phyloP scores from a whole-genome alignment of 805 yeast species.

The Starmerella bacillaris region DNA sequence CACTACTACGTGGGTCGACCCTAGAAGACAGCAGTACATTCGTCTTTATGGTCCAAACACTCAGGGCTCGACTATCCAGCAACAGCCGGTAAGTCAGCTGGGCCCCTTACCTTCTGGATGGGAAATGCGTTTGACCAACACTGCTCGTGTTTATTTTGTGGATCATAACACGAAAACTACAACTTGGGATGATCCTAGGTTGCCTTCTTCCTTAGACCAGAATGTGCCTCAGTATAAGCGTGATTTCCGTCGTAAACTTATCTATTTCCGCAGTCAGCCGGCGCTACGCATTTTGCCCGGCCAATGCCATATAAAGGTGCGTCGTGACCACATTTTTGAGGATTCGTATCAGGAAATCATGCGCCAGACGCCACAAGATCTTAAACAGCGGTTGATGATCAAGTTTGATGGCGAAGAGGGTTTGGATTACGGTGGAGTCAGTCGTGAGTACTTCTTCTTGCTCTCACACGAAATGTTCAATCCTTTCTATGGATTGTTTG shows the following conservation, averaged over 20 bases:
- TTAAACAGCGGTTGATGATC: slow-evolving; percentile 94
- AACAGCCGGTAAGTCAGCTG: slow-evolving; percentile 91
- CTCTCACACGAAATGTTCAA: slow-evolving; percentile 97
- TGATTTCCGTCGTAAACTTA: slow-evolving; percentile 93
- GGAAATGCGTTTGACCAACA: slow-evolving; percentile 99
- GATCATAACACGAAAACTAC: slow-evolving; percentile 98
- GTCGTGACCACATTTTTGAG: slow-evolving; percentile 91
- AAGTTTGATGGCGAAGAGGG: slow-evolving; percentile 99
- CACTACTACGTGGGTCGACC: slow-evolving; percentile 99
- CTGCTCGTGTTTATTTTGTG: slow-evolving; percentile 95
- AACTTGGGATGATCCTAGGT: slow-evolving; percentile 98
- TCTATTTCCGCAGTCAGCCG: slow-evolving; percentile 95
- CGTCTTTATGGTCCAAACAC: slow-evolving; percentile 70
- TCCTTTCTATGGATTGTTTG: slow-evolving; percentile 92
- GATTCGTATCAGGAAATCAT: slow-evolving; percentile 95
- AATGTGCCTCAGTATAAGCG: slow-evolving; percentile 98
- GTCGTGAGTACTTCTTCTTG: slow-evolving; percentile 91
- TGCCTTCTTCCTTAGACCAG: slow-evolving; percentile 92
- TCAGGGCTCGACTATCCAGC: slow-evolving; percentile 74
- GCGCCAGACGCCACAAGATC: slow-evolving; percentile 97
- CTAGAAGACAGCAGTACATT: slow-evolving; percentile 95
- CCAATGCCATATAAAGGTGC: slow-evolving; percentile 93
- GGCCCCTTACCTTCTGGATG: slow-evolving; percentile 98
- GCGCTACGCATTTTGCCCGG: slow-evolving; percentile 94
- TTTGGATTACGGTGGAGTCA: slow-evolving; percentile 97